Evolutionary conservation across 164 flowering plant species (phyloP), one percentile per base, ranked within the genome.

Genomic region (Liriodendron chinense): DNA sequence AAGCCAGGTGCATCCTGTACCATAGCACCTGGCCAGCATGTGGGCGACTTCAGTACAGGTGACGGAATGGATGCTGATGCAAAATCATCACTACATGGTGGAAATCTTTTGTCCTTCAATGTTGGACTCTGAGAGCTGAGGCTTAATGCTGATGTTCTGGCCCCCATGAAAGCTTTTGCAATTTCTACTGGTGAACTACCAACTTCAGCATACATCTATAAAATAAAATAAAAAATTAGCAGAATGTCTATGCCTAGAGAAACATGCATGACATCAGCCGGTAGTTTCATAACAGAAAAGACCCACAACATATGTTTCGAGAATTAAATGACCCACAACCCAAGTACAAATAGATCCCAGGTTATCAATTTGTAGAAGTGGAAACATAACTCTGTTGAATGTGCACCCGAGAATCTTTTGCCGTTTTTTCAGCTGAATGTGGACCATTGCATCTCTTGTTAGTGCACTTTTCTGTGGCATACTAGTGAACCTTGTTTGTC

Each of bases 161-260:
- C 64, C 65, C 86, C 87, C 98, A 94, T 94, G 78, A 87, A 94
- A 69, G 98, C 98, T 84, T 83, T 92, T 68, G 98, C 98, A 86
- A 93, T 86, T 4, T 96, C 98, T 78, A 90, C 77, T 16, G 99
- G 99, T 43, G 98, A 92, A 68, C 92, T 85, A 78, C 91, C 88
- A 79, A 84, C 84, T 72, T 82, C 88, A 81, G 86, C 88, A 81
- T 3, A 78, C 59, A 75, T 53, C 97, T 94, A 83, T 70, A 79
- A 72, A 74, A 22, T 9, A 73, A 71, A 21, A 65, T 26, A 34
- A 34, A 34, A 34, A 34, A 34, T 34, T 34, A 34, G 43, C 43
- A 34, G 43, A 34, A 34, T 34, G 43, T 4, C 43, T 34, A 6
- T 34, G 43, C 43, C 43, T 34, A 34, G 43, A 34, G 43, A 34